Percentiles rank a stretch among this genome's conserved stretches.
These are phyloP conservation scores for Exophiala xenobiotica DNA, from an alignment of 2,329 filamentous ascomycete species.

Conservation along the genomic window DNA sequence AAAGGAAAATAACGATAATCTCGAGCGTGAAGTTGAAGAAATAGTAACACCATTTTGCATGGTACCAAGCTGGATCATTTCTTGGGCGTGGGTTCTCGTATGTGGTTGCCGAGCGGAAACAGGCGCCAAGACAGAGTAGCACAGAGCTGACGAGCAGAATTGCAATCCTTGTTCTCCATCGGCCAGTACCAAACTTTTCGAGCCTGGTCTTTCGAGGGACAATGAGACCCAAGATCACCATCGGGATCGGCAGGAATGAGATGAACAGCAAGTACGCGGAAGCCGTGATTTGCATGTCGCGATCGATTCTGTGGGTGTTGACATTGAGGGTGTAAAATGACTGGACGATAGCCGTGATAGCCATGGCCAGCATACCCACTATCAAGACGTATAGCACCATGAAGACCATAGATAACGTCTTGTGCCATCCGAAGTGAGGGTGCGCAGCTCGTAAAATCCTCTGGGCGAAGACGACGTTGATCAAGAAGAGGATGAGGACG, in stretches of 20 bases:
- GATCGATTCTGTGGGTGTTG: constrained; percentile 53
- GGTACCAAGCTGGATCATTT: constrained; percentile 65
- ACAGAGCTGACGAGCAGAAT: constrained; percentile 60
- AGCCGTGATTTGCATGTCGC: constrained; percentile 64
- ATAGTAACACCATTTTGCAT: constrained; percentile 73
- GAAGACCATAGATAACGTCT: constrained; percentile 53
- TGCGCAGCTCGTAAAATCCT: constrained; percentile 72
- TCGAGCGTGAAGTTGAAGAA: constrained; percentile 76
- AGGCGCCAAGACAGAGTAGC: constrained; percentile 67
- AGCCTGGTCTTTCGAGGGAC: constrained; percentile 45
- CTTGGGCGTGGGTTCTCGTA: constrained; percentile 54
- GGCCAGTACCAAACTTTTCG: constrained; percentile 66
- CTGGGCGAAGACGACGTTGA: constrained; percentile 76
- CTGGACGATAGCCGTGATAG: constrained; percentile 65
- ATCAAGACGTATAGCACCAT: constrained; percentile 60
- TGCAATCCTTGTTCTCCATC: constrained; percentile 64
- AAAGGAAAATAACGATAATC: constrained; percentile 66
- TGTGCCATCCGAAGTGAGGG: constrained; percentile 68
- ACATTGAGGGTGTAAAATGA: constrained; percentile 64
- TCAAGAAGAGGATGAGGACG: constrained; percentile 70
- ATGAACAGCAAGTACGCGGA: constrained; percentile 61
- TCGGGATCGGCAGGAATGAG: constrained; percentile 65
- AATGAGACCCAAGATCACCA: constrained; percentile 52
- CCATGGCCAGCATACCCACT: constrained; percentile 60
- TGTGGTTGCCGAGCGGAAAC: constrained; percentile 63